Percentiles rank a stretch among this genome's conserved stretches.
phyloP scores from a whole-genome alignment of 495 filamentous ascomycete species.

The Gamarada debralockiae region DNA sequence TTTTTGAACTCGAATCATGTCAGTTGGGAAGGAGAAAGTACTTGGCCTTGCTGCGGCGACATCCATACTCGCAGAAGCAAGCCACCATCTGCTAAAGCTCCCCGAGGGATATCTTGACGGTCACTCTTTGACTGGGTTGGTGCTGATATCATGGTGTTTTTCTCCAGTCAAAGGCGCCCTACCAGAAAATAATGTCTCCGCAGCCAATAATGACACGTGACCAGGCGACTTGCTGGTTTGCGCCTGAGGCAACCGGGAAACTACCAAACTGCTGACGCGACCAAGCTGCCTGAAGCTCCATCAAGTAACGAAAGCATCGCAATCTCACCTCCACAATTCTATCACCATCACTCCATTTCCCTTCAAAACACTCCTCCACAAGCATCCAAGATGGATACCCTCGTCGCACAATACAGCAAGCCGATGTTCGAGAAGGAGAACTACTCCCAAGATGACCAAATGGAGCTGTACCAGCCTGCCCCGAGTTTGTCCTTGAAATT shows the following conservation, averaged over 20 bases:
- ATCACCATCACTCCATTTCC: constrained; percentile 2
- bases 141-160: too few relatives aligned
- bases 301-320: constrained; percentile 7
- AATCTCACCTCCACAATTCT: constrained; percentile 2
- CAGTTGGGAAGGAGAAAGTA: too few relatives aligned
- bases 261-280: constrained; percentile 12
- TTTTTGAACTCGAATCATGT: too few relatives aligned
- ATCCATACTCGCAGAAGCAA: too few relatives aligned
- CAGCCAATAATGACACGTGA: too few relatives aligned
- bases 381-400: constrained; percentile 71
- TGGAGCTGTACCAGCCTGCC: constrained; percentile 63
- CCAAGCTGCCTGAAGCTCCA: constrained; percentile 24
- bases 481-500: constrained; percentile 80
- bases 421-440: constrained; percentile 68
- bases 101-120: too few relatives aligned
- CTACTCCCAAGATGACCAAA: constrained; percentile 68
- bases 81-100: too few relatives aligned
- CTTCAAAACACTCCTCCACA: constrained; percentile 14
- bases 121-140: too few relatives aligned
- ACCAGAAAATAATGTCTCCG: too few relatives aligned
- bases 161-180: too few relatives aligned
- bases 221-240: neutral
- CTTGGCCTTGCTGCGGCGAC: too few relatives aligned
- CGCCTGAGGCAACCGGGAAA: too few relatives aligned
- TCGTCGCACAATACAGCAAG: constrained; percentile 85